phyloP scores from a whole-genome alignment of 768 basidiomycete species.

The Agrocybe pediades region DNA sequence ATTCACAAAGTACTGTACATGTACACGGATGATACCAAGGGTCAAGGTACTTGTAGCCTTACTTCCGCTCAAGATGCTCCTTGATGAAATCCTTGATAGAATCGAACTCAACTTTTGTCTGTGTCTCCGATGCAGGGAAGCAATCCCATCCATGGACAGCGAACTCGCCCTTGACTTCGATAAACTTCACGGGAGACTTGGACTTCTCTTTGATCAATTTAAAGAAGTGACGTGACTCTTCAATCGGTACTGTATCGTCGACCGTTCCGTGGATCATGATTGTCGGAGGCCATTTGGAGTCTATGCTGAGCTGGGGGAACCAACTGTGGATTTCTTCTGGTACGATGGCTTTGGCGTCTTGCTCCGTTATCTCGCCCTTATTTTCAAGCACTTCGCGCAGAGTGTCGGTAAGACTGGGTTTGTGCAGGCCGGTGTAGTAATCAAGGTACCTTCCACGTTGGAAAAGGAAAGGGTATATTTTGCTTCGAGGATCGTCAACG shows the following conservation, averaged over 20 bases:
- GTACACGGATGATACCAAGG: too few relatives aligned
- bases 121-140: too few relatives aligned
- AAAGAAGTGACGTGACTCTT: slow-evolving; percentile 40
- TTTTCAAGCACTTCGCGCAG: slow-evolving; percentile 33
- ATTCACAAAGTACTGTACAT: too few relatives aligned
- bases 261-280: slow-evolving; percentile 48
- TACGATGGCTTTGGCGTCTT: slow-evolving; percentile 22
- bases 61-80: slow-evolving; percentile 2
- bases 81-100: slow-evolving; percentile 35
- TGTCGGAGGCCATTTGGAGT: slow-evolving; percentile 46
- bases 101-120: too few relatives aligned
- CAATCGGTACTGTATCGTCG: slow-evolving; percentile 45
- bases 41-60: too few relatives aligned
- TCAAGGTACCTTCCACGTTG: slow-evolving; percentile 61
- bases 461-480: slow-evolving; percentile 53
- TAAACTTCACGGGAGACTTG: slow-evolving; percentile 36
- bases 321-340: slow-evolving; percentile 34
- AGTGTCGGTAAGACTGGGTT: slow-evolving; percentile 45
- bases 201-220: slow-evolving; percentile 31
- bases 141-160: too few relatives aligned
- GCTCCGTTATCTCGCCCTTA: not conserved
- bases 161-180: slow-evolving; percentile 36
- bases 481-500: slow-evolving; percentile 62
- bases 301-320: slow-evolving; percentile 48
- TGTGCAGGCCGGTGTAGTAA: slow-evolving; percentile 54